Evolutionary conservation across 352 stramenopile species (phyloP), one percentile per base, ranked within the genome.

Genomic region (Pseudoperonospora humuli): DNA sequence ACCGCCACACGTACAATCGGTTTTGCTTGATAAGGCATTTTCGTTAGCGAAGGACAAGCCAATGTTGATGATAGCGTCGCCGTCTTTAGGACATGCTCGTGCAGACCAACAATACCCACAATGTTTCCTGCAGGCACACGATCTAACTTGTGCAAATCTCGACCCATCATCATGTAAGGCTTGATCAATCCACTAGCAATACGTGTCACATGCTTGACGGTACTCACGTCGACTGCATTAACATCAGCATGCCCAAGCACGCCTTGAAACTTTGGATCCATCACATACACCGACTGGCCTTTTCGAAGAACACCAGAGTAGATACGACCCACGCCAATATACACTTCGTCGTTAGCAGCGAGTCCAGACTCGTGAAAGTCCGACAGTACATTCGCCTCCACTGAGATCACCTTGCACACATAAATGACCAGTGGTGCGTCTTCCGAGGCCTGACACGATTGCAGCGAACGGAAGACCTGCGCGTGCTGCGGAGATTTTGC

Each of bases 101-200:
- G 84, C 3, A 97, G 60, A 21, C 86, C 86, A 5, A 91, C 67
- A 26, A 97, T 76, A 1, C 80, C 86, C 3, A 96, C 75, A 25
- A 96, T 92, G 51, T 96, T 96, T 23, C 88, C 88, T 0, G 88
- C 86, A 0, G 86, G 83, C 2, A 96, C 87, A 13, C 64, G 61
- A 10, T 70, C 48, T 6, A 95, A 53, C 7, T 75, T 69, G 27
- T 93, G 64, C 21, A 97, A 61, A 37, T 95, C 85, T 0, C 84
- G 73, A 0, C 86, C 87, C 88, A 97, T 97, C 73, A 96, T 90
- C 78, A 97, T 91, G 57, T 95, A 94, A 6, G 84, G 67, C n/a
- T 76, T 74, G 13, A 93, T 50, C 15, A 78, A 37, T 19, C 62
- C 67, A 5, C 50, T 55, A 8, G 55, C 45, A 9, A 93, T 64